phyloP scores from a whole-genome alignment of 148 eudicot genomes.

The Fagopyrum tataricum region DNA sequence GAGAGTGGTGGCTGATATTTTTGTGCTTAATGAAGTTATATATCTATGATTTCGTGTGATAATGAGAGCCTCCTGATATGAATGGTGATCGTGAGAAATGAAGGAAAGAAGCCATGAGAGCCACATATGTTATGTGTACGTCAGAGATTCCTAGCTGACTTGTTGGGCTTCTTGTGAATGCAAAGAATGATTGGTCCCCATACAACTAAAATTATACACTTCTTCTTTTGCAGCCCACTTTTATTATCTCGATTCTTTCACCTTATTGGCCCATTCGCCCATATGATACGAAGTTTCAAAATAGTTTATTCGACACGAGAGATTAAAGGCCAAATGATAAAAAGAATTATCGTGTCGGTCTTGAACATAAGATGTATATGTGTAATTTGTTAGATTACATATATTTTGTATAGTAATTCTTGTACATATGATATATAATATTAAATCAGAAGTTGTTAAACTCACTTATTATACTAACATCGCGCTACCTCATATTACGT shows the following conservation, averaged over 20 bases:
- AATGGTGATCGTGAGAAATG: background rate
- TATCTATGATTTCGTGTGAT: background rate
- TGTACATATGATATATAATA: too few species aligned
- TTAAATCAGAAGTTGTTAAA: too few species aligned
- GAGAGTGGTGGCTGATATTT: slow-evolving; percentile 7
- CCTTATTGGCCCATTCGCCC: slow-evolving; percentile 7
- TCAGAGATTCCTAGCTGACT: background rate
- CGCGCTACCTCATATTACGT: too few species aligned
- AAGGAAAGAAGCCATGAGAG: slow-evolving; percentile 6
- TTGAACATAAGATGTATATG: too few species aligned
- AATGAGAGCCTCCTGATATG: slow-evolving; percentile 9
- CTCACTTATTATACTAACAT: too few species aligned
- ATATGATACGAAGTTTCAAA: background rate
- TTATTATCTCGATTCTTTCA: background rate
- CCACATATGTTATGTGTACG: slow-evolving; percentile 9
- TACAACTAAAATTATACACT: background rate
- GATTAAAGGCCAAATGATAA: background rate
- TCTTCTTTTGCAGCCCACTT: slow-evolving; percentile 7
- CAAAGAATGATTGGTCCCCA: background rate
- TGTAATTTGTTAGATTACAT: too few species aligned
- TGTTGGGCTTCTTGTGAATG: background rate
- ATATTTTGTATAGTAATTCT: too few species aligned
- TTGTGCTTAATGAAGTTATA: background rate
- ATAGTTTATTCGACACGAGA: background rate
- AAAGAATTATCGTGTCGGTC: too few species aligned